Base-by-base conservation (phyloP, 2,329 filamentous ascomycete species). In the Beauveria sp. region DNA sequence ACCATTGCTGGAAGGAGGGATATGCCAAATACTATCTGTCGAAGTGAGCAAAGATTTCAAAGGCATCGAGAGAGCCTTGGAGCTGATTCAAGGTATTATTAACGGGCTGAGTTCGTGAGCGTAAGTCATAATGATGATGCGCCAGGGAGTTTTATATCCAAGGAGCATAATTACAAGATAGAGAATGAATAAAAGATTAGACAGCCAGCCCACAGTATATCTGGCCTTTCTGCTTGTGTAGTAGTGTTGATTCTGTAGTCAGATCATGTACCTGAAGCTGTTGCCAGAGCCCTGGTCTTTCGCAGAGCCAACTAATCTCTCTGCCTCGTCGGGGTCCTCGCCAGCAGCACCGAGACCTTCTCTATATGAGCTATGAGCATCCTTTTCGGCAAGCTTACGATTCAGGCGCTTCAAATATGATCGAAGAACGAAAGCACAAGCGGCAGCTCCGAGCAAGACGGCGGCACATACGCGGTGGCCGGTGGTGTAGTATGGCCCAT, bases 401-500 rank as follows among this genome's bases (percentile, higher is more conserved):
- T 89, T 89, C 68, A 77, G 73, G 58, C 78, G 70, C 51, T 70
- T 70, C 41, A 90, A 68, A 34, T 84, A 77, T n/a, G 76, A 62
- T 59, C 86, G 78, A 71, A 89, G 70, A 10, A 73, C 67, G 37
- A 79, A 64, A 0, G 85, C 84, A 62, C 89, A 67, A 0, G 78
- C 62, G 2, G 83, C 85, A 5, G 89, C 86, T 1, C 75, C 71
- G 3, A 81, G 64, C 86, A 90, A 88, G 62, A 85, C 86, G 10
- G 70, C 75, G 0, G 84, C 83, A 66, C 87, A 90, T 1, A 80
- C 75, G 34, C 73, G 74, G 85, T 89, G 89, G 2, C 87, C 87
- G 1, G 67, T 73, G 3, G 82, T 75, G 68, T 87, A 90, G 69
- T 80, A 87, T 1, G 86, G 86, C 10, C 76, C 80, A 63, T 88